These are phyloP conservation scores for Exobasidium cylindrosporum DNA, from an alignment of 1,284 basidiomycete species.

Conservation along the genomic window DNA sequence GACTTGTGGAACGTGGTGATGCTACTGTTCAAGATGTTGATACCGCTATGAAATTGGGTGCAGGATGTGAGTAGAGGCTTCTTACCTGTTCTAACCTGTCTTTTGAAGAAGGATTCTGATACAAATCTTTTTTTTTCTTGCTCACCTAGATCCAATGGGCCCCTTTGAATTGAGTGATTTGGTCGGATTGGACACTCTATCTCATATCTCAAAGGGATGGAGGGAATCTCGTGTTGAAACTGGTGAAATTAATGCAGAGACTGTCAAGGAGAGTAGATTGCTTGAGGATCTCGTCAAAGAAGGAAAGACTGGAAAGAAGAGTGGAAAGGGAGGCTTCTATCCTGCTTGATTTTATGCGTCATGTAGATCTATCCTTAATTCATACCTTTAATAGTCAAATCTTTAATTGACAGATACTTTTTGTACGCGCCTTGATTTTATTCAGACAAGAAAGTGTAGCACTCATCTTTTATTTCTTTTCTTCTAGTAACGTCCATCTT, in stretches of 20 bases:
- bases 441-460: too few species aligned
- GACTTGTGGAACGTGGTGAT: constrained; percentile 63
- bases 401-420: too few species aligned
- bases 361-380: too few species aligned
- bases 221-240: constrained; percentile 58
- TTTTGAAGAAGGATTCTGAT: not conserved
- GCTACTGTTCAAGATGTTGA: constrained; percentile 63
- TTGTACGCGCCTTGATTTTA: too few species aligned
- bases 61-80: constrained; percentile 58
- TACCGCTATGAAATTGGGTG: constrained; percentile 64
- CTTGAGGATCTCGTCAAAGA: constrained; percentile 61
- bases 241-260: constrained; percentile 57
- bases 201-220: constrained; percentile 62
- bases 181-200: constrained; percentile 59
- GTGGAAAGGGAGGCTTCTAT: constrained; percentile 58
- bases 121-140: not conserved
- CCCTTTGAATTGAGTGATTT: constrained; percentile 63
- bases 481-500: too few species aligned
- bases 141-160: constrained; percentile 54
- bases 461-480: too few species aligned
- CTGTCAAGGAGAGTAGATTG: constrained; percentile 58
- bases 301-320: constrained; percentile 62
- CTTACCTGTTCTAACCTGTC: too few species aligned
- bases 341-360: constrained; percentile 10
- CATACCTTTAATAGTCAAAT: too few species aligned